phyloP scores from a whole-genome alignment of 805 yeast genomes.

The Ogataea zsoltii region DNA sequence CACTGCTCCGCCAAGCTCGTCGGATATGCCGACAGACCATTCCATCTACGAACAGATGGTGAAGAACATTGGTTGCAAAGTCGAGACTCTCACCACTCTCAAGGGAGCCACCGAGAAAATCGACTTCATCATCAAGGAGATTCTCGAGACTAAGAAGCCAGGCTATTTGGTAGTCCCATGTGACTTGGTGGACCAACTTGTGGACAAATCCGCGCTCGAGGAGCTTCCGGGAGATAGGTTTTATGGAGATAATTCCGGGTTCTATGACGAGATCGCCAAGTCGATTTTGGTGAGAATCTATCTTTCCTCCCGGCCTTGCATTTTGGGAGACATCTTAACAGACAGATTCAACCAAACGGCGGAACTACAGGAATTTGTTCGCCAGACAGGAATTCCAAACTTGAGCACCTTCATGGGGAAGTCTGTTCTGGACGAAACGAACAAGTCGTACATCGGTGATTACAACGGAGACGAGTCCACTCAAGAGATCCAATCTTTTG shows the following conservation, averaged over 20 bases:
- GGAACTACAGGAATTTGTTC: slow-evolving; percentile 49
- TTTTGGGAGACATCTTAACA: slow-evolving; percentile 71
- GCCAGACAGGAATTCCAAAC: slow-evolving; percentile 51
- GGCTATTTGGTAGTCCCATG: slow-evolving; percentile 80
- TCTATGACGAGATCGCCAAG: slow-evolving; percentile 32
- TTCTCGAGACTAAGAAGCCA: slow-evolving; percentile 65
- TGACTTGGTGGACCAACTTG: slow-evolving; percentile 54
- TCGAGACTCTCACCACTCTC: slow-evolving; percentile 49
- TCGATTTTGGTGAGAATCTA: slow-evolving; percentile 53
- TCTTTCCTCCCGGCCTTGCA: slow-evolving; percentile 55
- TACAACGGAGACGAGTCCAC: slow-evolving; percentile 65
- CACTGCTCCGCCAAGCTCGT: slow-evolving; percentile 52
- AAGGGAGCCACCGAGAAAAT: slow-evolving; percentile 56
- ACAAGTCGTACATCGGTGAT: slow-evolving; percentile 64
- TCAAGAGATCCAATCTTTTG: slow-evolving; percentile 47
- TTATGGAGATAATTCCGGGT: slow-evolving; percentile 1
- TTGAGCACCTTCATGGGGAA: slow-evolving; percentile 70
- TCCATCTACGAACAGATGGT: slow-evolving; percentile 66
- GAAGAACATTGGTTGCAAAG: slow-evolving; percentile 53
- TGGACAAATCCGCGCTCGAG: slow-evolving; percentile 36
- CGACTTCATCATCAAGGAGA: slow-evolving; percentile 62
- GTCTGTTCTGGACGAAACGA: slow-evolving; percentile 70
- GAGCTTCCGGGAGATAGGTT: not conserved
- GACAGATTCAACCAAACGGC: slow-evolving; percentile 56
- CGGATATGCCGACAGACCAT: slow-evolving; percentile 57